A percentile compares a stretch with the other conserved stretches of the same genome.
Evolutionary conservation across 2,329 filamentous ascomycete genomes (phyloP).

Genomic region (Verticillium tricorpus): DNA sequence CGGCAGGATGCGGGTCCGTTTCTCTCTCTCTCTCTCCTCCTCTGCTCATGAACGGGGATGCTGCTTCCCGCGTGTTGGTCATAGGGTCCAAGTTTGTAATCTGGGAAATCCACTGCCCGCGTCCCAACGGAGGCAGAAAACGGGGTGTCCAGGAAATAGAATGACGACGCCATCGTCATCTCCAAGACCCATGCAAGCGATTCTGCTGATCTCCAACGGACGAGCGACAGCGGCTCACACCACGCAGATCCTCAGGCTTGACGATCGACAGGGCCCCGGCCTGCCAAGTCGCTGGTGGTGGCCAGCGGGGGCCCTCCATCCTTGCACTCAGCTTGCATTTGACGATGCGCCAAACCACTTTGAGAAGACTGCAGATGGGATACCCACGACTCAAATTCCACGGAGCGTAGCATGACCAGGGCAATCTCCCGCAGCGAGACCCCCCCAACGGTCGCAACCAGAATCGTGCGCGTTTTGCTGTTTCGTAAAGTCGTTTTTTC

Average conservation of each 20-base stretch:
- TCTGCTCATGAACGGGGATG: neutral
- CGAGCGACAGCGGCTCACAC: neutral
- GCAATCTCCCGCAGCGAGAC: neutral
- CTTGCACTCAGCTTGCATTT: conserved; percentile 2
- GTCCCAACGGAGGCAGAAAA: neutral
- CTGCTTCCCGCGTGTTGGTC: neutral
- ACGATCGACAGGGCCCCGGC: conserved; percentile 4
- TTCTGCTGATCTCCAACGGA: neutral
- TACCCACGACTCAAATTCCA: neutral
- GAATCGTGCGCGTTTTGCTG: neutral
- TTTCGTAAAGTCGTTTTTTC: neutral
- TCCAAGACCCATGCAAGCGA: neutral
- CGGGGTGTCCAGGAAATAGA: neutral
- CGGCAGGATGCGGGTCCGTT: neutral
- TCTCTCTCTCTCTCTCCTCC: no score
- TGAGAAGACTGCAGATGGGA: neutral
- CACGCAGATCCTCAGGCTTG: neutral
- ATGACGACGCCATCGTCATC: neutral
- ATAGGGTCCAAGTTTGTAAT: neutral
- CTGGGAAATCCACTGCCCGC: neutral
- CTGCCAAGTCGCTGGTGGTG: neutral
- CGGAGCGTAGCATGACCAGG: neutral
- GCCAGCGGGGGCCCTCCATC: neutral
- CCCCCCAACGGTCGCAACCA: neutral
- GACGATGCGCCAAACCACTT: neutral